phyloP scores from a whole-genome alignment of 176 grass and related monocot species.

The Lolium multiflorum region DNA sequence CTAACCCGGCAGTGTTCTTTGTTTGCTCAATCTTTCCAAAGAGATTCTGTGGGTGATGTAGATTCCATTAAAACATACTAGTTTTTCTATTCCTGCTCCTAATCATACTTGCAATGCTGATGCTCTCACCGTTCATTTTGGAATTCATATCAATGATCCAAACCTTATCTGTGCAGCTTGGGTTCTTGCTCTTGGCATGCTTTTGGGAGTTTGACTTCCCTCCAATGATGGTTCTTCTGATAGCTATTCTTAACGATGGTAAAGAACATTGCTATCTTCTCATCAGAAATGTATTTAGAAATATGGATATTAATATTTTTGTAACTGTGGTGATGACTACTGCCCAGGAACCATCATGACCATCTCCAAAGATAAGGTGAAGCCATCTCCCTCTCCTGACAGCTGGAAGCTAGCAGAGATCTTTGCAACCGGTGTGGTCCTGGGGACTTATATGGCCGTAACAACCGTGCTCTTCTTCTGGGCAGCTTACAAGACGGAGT shows the following conservation, averaged over 20 bases:
- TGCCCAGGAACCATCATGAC: slow-evolving; percentile 70
- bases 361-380: slow-evolving; percentile 73
- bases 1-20: neutral
- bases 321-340: neutral
- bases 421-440: slow-evolving; percentile 64
- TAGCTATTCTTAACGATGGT: slow-evolving; percentile 77
- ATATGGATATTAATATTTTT: neutral
- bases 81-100: neutral
- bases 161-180: slow-evolving; percentile 49
- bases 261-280: slow-evolving; percentile 26
- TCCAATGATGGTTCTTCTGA: slow-evolving; percentile 63
- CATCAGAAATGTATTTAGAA: neutral
- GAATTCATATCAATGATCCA: slow-evolving; percentile 19
- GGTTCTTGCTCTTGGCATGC: slow-evolving; percentile 60
- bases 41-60: neutral
- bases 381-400: slow-evolving; percentile 65
- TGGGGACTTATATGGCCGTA: slow-evolving; percentile 66
- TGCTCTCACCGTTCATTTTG: slow-evolving; percentile 16
- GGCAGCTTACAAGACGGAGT: slow-evolving; percentile 50
- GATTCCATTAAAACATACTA: neutral
- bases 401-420: slow-evolving; percentile 74
- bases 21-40: slow-evolving; percentile 15
- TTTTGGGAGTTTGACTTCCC: slow-evolving; percentile 69
- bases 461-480: slow-evolving; percentile 62
- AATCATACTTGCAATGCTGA: neutral